Conservation (phyloP, 2,329 filamentous ascomycete species). For the Ophiostoma ulmi region DNA sequence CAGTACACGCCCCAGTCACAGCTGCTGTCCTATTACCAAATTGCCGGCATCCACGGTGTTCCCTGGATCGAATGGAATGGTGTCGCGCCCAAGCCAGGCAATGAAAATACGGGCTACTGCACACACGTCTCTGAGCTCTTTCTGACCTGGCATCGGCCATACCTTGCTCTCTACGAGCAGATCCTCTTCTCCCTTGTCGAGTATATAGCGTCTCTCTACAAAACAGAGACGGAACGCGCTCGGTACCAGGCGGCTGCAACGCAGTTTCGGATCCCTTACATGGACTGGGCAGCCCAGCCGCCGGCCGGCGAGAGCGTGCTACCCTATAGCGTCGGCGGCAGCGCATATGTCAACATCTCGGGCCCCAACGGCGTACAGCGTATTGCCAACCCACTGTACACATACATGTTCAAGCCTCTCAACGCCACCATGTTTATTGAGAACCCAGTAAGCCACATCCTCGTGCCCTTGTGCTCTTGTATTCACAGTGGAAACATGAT, state of each 20-base stretch:
- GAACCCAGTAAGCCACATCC: slow-evolving; percentile 47
- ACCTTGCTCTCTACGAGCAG: slow-evolving; percentile 59
- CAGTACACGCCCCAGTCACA: slow-evolving; percentile 59
- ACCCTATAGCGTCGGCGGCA: slow-evolving; percentile 45
- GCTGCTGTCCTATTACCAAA: slow-evolving; percentile 69
- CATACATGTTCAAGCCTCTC: slow-evolving; percentile 56
- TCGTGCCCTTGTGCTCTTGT: background rate
- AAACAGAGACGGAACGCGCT: slow-evolving; percentile 38
- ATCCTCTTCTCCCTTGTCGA: slow-evolving; percentile 36
- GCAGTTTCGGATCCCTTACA: slow-evolving; percentile 53
- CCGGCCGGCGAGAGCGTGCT: slow-evolving; percentile 45
- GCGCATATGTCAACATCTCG: slow-evolving; percentile 43
- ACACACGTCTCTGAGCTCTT: slow-evolving; percentile 69
- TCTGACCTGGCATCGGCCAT: slow-evolving; percentile 78
- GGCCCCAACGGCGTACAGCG: slow-evolving; percentile 52
- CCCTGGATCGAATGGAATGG: slow-evolving; percentile 56
- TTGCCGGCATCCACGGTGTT: slow-evolving; percentile 75
- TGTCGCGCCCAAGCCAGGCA: slow-evolving; percentile 47
- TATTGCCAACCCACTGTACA: slow-evolving; percentile 59
- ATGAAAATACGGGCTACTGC: slow-evolving; percentile 64
- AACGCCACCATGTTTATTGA: slow-evolving; percentile 54
- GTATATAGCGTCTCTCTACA: slow-evolving; percentile 46
- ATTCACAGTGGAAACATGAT: background rate
- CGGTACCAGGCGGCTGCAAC: slow-evolving; percentile 49
- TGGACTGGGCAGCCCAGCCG: slow-evolving; percentile 53